Evolutionary conservation across 176 grass and related monocot genomes (phyloP).

Genomic region (Puccinellia tenuiflora): DNA sequence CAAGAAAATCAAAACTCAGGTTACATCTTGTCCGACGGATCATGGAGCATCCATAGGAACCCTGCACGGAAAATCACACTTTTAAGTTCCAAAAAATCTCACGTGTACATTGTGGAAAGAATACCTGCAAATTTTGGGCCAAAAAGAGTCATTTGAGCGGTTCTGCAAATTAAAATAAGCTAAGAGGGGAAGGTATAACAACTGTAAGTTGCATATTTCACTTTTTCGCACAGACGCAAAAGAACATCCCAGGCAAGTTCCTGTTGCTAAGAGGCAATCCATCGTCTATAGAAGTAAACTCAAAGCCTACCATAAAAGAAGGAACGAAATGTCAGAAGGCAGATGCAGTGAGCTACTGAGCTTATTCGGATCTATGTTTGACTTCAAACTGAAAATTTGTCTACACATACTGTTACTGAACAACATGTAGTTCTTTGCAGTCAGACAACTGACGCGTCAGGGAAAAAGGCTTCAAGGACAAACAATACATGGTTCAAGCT

Average conservation of each 20-base stretch:
- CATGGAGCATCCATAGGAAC: not conserved
- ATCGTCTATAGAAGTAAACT: no score
- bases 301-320: not conserved
- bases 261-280: no score
- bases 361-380: not conserved
- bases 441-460: not conserved
- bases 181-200: not conserved
- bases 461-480: not conserved
- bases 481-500: not conserved
- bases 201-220: not conserved
- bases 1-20: not conserved
- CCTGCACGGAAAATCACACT: not conserved
- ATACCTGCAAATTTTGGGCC: no score
- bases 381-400: not conserved
- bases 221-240: no score
- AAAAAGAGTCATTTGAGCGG: not conserved
- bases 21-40: not conserved
- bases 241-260: no score
- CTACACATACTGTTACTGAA: not conserved
- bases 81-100: no score
- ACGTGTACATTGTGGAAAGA: no score
- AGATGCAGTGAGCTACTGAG: not conserved
- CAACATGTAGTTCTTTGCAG: not conserved
- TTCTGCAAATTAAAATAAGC: not conserved
- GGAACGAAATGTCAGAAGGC: not conserved